These are phyloP conservation scores for Taphrina betulina DNA, from an alignment of 1,139 yeast species.

Conservation along the genomic window DNA sequence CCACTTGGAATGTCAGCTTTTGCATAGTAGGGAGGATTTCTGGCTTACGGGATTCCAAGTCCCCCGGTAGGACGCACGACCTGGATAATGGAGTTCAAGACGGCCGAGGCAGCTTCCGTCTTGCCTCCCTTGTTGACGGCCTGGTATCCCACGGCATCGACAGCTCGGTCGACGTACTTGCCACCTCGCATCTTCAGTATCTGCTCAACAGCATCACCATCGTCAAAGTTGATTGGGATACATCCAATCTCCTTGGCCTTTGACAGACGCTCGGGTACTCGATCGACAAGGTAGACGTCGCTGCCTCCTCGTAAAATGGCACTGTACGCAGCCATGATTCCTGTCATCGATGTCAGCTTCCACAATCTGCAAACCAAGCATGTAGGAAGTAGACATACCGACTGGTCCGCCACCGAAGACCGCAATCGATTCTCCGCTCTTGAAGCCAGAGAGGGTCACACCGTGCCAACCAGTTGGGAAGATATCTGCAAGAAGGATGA, in stretches of 20 bases:
- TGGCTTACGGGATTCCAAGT: background rate
- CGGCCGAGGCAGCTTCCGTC: constrained; percentile 18
- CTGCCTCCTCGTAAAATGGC: constrained; percentile 19
- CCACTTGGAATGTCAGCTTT: constrained; percentile 18
- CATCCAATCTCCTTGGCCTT: constrained; percentile 26
- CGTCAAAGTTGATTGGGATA: constrained; percentile 18
- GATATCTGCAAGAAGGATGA: constrained; percentile 8
- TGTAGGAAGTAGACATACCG: constrained; percentile 59
- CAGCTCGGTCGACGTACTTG: constrained; percentile 12
- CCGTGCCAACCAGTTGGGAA: constrained; percentile 30
- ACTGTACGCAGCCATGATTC: constrained; percentile 23
- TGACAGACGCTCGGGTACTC: constrained; percentile 19
- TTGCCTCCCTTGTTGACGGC: constrained; percentile 14
- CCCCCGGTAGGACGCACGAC: background rate
- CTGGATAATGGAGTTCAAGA: constrained; percentile 14
- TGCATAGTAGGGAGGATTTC: too few relatives aligned
- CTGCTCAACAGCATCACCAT: constrained; percentile 25
- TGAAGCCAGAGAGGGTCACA: constrained; percentile 37
- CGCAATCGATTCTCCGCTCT: constrained; percentile 45
- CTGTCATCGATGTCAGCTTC: constrained; percentile 48
- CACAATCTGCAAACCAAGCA: constrained; percentile 51
- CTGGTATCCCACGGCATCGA: constrained; percentile 24
- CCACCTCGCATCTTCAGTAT: constrained; percentile 2
- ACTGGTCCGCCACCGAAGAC: constrained; percentile 71
- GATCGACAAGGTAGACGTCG: constrained; percentile 14